Evolutionary conservation across 202 grass and related monocot genomes (phyloP).

Genomic region (Carex arenaria): DNA sequence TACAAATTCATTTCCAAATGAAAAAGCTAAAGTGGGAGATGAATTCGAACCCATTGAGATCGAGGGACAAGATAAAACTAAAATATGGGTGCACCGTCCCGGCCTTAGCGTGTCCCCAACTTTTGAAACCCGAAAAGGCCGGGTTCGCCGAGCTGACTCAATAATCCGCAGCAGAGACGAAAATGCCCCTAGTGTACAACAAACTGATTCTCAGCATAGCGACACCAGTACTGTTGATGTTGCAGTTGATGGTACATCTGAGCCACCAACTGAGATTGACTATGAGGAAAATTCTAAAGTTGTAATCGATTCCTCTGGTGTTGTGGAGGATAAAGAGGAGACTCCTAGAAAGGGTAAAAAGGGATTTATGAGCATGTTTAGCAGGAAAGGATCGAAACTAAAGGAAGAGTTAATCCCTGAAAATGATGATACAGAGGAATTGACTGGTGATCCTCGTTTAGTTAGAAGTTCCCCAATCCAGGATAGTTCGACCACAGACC

Average conservation of each 20-base stretch:
- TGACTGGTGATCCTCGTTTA: conserved; percentile 27
- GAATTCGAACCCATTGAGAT: conserved; percentile 79
- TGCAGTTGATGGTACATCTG: not conserved
- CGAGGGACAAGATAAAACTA: conserved; percentile 68
- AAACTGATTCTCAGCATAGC: not conserved
- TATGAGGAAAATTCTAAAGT: not conserved
- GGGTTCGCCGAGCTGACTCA: conserved; percentile 30
- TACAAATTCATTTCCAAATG: conserved; percentile 24
- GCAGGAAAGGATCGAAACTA: conserved; percentile 41
- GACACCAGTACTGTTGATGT: not conserved
- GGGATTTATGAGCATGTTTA: conserved; percentile 57
- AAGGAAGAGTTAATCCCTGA: conserved; percentile 35
- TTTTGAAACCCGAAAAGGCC: conserved; percentile 82
- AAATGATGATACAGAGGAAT: conserved; percentile 23
- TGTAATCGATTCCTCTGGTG: not conserved
- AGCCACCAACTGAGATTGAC: not conserved
- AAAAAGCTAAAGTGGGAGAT: conserved; percentile 40
- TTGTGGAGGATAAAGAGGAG: conserved; percentile 29
- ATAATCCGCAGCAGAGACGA: conserved; percentile 10
- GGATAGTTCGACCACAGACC: conserved; percentile 1
- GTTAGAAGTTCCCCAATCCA: conserved; percentile 29
- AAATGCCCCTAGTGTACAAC: not conserved
- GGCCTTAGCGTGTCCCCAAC: conserved; percentile 61
- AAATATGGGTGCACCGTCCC: conserved; percentile 76
- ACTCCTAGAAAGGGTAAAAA: conserved; percentile 35